phyloP scores from a whole-genome alignment of 192 early-diverging fungal genomes.

The Chytriomyces hyalinus region DNA sequence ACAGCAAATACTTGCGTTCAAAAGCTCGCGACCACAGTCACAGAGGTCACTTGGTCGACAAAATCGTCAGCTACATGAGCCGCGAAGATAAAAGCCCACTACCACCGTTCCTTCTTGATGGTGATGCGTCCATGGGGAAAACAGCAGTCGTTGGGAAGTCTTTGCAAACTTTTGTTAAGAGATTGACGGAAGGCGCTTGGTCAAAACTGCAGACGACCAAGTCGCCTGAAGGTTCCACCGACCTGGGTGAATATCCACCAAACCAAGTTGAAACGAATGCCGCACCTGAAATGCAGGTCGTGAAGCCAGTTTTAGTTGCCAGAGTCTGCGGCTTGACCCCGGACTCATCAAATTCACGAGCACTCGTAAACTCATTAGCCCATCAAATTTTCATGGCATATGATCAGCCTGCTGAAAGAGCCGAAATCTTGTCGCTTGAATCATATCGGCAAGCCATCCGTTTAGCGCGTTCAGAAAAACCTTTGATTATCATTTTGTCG shows the following conservation, averaged over 20 bases:
- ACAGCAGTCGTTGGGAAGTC: slow-evolving; percentile 19
- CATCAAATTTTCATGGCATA: slow-evolving; percentile 19
- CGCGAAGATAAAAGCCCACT: neutral
- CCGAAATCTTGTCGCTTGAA: slow-evolving; percentile 10
- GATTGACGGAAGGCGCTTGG: slow-evolving; percentile 1
- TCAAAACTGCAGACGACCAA: neutral
- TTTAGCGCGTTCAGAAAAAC: slow-evolving; percentile 16
- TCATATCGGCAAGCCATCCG: slow-evolving; percentile 1
- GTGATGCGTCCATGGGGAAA: slow-evolving; percentile 27
- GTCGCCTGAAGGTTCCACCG: neutral
- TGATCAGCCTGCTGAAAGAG: slow-evolving; percentile 1
- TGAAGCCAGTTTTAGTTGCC: slow-evolving; percentile 17
- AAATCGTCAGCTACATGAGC: slow-evolving; percentile 21
- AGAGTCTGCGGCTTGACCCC: slow-evolving; percentile 31
- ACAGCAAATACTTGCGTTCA: neutral
- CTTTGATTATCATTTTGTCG: slow-evolving; percentile 21
- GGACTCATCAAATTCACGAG: neutral
- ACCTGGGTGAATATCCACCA: neutral
- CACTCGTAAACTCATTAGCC: slow-evolving; percentile 13
- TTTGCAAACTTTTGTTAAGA: slow-evolving; percentile 15
- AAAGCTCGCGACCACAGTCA: slow-evolving; percentile 20
- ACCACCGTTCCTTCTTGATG: slow-evolving; percentile 25
- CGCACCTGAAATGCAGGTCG: neutral
- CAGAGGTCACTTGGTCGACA: slow-evolving; percentile 19
- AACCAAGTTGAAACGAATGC: neutral